Percentiles rank a stretch among this genome's conserved stretches.
These are phyloP conservation scores for Daldinia vernicosa DNA, from an alignment of 495 filamentous ascomycete genomes.

Conservation along the genomic window DNA sequence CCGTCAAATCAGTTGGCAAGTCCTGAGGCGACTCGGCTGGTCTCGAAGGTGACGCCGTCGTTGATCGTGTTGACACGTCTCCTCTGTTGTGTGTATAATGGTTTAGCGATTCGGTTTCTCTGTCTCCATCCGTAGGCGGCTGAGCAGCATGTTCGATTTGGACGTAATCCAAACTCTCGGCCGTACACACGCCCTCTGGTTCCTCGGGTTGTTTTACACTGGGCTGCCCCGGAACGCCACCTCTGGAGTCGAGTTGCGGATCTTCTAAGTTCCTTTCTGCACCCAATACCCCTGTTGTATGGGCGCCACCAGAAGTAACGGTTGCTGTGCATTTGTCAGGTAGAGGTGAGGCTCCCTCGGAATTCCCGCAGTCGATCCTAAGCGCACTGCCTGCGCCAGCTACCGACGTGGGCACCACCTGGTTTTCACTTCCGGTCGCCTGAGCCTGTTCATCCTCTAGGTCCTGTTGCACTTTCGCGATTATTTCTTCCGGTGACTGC, in stretches of 20 bases:
- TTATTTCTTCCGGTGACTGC: constrained; percentile 20
- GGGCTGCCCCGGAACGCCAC: constrained; percentile 4
- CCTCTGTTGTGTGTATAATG: constrained; percentile 36
- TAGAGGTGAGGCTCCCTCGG: constrained; percentile 18
- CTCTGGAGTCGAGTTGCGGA: constrained; percentile 2
- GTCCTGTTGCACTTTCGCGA: constrained; percentile 32
- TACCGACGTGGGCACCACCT: constrained; percentile 21
- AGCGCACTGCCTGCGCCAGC: constrained; percentile 11
- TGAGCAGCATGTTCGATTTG: constrained; percentile 8
- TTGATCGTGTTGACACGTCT: constrained; percentile 38
- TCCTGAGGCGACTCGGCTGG: constrained; percentile 15
- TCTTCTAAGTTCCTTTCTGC: constrained; percentile 6
- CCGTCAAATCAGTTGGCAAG: constrained; percentile 30
- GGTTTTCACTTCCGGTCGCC: constrained; percentile 33
- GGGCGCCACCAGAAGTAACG: constrained; percentile 12
- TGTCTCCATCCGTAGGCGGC: constrained; percentile 10
- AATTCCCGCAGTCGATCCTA: constrained; percentile 12
- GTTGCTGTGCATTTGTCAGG: constrained; percentile 20
- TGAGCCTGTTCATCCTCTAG: constrained; percentile 38
- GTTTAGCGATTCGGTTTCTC: constrained; percentile 12
- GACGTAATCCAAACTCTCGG: neutral
- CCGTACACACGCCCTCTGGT: constrained; percentile 2
- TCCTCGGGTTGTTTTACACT: neutral
- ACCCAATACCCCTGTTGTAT: constrained; percentile 9
- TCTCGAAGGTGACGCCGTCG: constrained; percentile 30